These are phyloP conservation scores for Pelargonium fulgidum DNA, from an alignment of 441 rosid genomes.

Conservation along the genomic window DNA sequence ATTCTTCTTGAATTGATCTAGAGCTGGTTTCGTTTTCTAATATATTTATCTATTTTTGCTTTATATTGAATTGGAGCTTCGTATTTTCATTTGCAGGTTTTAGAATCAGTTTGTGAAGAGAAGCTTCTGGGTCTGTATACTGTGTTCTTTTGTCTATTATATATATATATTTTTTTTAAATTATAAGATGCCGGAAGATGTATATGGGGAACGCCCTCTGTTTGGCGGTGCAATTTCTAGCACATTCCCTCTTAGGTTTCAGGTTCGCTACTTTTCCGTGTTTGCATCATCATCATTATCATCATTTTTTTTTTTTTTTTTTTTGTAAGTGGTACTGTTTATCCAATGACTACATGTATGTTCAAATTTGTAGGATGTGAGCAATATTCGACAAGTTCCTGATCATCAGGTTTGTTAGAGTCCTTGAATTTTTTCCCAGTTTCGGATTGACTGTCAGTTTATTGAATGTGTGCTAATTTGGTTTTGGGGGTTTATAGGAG, in stretches of 20 bases:
- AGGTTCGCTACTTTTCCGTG: neutral
- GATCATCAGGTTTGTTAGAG: slow-evolving; percentile 33
- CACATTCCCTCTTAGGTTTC: neutral
- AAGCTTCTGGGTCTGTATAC: too few relatives aligned
- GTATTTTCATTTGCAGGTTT: too few relatives aligned
- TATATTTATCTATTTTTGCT: too few relatives aligned
- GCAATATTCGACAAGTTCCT: slow-evolving; percentile 65
- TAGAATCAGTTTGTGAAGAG: too few relatives aligned
- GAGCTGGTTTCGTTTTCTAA: too few relatives aligned
- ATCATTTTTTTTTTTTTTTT: neutral
- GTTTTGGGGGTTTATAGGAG: slow-evolving; percentile 37
- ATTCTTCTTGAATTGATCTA: too few relatives aligned
- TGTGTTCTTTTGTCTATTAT: too few relatives aligned
- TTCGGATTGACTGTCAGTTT: neutral
- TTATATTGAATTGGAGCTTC: too few relatives aligned
- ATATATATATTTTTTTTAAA: too few relatives aligned
- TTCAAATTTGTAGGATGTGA: slow-evolving; percentile 31
- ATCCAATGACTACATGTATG: neutral
- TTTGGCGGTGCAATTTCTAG: neutral
- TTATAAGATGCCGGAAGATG: neutral
- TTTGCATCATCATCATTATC: too few relatives aligned
- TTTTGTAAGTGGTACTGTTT: neutral
- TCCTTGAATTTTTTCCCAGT: neutral
- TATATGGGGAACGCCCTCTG: neutral
- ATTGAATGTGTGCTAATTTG: neutral